Percentiles rank a stretch among this genome's conserved stretches.
Evolutionary conservation across 768 basidiomycete genomes (phyloP).

Genomic region (Trametes sanguinea): DNA sequence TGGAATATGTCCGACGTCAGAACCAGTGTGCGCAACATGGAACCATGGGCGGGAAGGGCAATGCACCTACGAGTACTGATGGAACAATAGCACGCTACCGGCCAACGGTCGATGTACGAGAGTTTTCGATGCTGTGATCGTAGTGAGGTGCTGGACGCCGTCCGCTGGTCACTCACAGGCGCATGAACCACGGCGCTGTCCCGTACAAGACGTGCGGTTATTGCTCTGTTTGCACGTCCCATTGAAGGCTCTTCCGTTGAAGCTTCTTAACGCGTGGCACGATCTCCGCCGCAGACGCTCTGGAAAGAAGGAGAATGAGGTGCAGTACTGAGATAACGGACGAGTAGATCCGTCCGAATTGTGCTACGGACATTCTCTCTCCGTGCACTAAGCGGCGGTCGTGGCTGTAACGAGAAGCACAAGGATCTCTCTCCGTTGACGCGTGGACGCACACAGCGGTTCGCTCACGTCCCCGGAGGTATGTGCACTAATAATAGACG

Average conservation of each 20-base stretch:
- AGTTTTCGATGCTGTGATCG: neutral
- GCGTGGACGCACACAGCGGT: neutral
- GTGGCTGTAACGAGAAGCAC: constrained; percentile 15
- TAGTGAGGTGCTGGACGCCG: neutral
- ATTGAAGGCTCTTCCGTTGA: neutral
- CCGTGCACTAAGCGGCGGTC: neutral
- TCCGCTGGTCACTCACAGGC: too few species aligned
- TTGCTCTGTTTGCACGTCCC: neutral
- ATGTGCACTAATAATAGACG: neutral
- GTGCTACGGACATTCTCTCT: too few species aligned
- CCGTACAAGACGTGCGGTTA: too few species aligned
- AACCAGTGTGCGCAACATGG: neutral
- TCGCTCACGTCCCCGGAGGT: neutral
- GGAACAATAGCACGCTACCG: neutral
- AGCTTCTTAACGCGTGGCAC: neutral
- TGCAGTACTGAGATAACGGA: constrained; percentile 1
- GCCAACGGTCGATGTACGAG: neutral
- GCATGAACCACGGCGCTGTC: too few species aligned
- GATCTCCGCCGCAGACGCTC: neutral
- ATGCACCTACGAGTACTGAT: neutral
- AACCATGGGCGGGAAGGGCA: neutral
- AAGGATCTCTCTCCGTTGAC: constrained; percentile 1
- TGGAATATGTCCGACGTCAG: neutral
- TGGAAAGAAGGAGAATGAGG: neutral
- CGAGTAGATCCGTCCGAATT: neutral